Conservation (phyloP, 108 stramenopile species). For the Chaetoceros tenuissimus region DNA sequence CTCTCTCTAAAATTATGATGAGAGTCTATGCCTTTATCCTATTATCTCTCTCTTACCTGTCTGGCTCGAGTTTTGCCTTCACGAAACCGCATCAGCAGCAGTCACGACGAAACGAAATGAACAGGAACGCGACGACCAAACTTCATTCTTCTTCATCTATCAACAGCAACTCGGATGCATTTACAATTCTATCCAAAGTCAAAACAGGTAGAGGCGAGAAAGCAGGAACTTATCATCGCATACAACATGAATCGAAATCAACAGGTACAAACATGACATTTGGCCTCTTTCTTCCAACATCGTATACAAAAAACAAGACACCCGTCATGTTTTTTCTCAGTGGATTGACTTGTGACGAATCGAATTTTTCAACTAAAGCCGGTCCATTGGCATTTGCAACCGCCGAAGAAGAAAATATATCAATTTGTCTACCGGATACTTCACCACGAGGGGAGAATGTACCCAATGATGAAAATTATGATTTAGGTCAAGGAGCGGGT, state of each 20-base stretch:
- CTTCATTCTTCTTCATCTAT: no score
- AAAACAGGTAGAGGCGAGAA: conserved; percentile 39
- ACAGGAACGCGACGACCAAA: no score
- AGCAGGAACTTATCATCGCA: conserved; percentile 59
- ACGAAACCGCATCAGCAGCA: no score
- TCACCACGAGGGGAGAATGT: conserved; percentile 38
- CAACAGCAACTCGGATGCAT: no score
- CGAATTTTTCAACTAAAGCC: conserved; percentile 90
- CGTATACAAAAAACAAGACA: no score
- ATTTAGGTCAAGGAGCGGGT: conserved; percentile 65
- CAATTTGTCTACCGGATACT: conserved; percentile 53
- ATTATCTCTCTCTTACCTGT: no score
- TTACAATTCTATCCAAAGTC: conserved; percentile 54
- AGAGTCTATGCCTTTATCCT: no score
- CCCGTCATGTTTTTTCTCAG: no score
- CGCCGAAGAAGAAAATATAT: conserved; percentile 37
- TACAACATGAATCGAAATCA: conserved; percentile 53
- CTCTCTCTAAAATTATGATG: no score
- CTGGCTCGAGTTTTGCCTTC: no score
- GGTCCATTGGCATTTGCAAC: conserved; percentile 57
- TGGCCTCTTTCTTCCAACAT: conserved; percentile 42
- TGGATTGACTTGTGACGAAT: conserved; percentile 94
- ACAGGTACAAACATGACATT: conserved; percentile 62
- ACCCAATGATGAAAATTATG: conserved; percentile 42
- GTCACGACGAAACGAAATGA: no score